Evolutionary conservation across 495 filamentous ascomycete genomes (phyloP).

Genomic region (Cudoniella acicularis): DNA sequence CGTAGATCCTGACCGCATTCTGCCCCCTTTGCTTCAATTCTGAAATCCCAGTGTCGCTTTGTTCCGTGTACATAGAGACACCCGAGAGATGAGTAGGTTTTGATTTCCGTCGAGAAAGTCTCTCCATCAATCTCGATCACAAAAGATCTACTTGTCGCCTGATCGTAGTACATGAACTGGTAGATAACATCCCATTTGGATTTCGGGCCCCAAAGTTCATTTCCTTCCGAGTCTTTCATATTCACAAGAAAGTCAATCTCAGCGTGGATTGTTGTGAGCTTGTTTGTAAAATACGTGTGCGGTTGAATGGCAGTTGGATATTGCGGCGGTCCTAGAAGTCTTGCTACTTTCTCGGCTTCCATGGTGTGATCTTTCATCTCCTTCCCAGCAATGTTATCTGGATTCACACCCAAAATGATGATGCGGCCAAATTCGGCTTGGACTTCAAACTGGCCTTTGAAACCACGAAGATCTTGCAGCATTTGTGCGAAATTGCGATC

Average conservation of each 20-base stretch:
- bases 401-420: conserved; percentile 25
- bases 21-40: conserved; percentile 25
- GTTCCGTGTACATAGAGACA: conserved; percentile 38
- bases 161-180: conserved; percentile 36
- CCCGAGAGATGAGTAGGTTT: conserved; percentile 14
- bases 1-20: conserved; percentile 19
- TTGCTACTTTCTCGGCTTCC: conserved; percentile 8
- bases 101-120: conserved; percentile 26
- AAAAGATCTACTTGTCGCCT: conserved; percentile 29
- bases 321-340: conserved; percentile 19
- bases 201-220: conserved; percentile 16
- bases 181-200: conserved; percentile 34
- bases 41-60: conserved; percentile 40
- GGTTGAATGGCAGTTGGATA: conserved; percentile 14
- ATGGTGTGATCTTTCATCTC: neutral
- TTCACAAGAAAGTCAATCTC: conserved; percentile 36
- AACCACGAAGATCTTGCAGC: conserved; percentile 23
- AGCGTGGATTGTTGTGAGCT: conserved; percentile 32
- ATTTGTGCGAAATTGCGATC: conserved; percentile 14
- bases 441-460: conserved; percentile 33
- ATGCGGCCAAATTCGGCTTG: conserved; percentile 42
- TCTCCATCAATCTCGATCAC: conserved; percentile 46
- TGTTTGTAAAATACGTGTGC: conserved; percentile 34
- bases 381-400: conserved; percentile 18
- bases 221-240: conserved; percentile 17